These are phyloP conservation scores for Rusavskia elegans DNA, from an alignment of 495 filamentous ascomycete species.

Conservation along the genomic window DNA sequence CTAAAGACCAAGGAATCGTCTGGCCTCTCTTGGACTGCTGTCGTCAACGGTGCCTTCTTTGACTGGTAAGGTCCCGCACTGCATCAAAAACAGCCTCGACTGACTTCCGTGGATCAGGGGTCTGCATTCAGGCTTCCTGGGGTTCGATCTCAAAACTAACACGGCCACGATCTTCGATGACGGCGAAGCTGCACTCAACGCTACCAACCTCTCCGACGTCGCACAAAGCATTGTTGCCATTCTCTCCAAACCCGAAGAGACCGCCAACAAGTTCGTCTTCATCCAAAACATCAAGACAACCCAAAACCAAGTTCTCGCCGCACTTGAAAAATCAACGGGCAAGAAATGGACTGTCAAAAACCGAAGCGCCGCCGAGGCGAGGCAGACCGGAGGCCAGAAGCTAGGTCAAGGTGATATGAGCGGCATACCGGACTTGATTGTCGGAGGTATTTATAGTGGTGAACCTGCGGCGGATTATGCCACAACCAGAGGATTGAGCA, in stretches of 20 bases:
- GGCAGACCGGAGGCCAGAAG: slow-evolving; percentile 16
- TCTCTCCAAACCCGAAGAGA: slow-evolving; percentile 23
- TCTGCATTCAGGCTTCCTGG: slow-evolving; percentile 26
- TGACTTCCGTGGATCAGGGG: slow-evolving; percentile 9
- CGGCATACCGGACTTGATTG: slow-evolving; percentile 16
- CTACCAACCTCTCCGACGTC: slow-evolving; percentile 26
- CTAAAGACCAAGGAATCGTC: slow-evolving; percentile 25
- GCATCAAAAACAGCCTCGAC: not conserved
- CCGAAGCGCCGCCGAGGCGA: slow-evolving; percentile 17
- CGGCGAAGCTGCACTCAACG: slow-evolving; percentile 21
- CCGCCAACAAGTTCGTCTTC: slow-evolving; percentile 32
- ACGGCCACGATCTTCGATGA: slow-evolving; percentile 30
- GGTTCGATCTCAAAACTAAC: slow-evolving; percentile 23
- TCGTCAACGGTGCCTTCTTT: slow-evolving; percentile 33
- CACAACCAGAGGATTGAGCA: slow-evolving; percentile 15
- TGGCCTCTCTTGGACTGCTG: slow-evolving; percentile 30
- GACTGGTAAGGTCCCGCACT: slow-evolving; percentile 23
- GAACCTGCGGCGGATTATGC: slow-evolving; percentile 18
- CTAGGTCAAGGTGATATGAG: slow-evolving; percentile 22
- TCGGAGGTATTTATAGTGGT: slow-evolving; percentile 16
- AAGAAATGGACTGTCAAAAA: slow-evolving; percentile 24
- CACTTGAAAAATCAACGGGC: slow-evolving; percentile 26
- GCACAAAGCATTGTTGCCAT: slow-evolving; percentile 23
- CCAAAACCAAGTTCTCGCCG: slow-evolving; percentile 29
- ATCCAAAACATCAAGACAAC: slow-evolving; percentile 27